Conservation (phyloP, 2,329 filamentous ascomycete genomes). For the Clonostachys sp. region DNA sequence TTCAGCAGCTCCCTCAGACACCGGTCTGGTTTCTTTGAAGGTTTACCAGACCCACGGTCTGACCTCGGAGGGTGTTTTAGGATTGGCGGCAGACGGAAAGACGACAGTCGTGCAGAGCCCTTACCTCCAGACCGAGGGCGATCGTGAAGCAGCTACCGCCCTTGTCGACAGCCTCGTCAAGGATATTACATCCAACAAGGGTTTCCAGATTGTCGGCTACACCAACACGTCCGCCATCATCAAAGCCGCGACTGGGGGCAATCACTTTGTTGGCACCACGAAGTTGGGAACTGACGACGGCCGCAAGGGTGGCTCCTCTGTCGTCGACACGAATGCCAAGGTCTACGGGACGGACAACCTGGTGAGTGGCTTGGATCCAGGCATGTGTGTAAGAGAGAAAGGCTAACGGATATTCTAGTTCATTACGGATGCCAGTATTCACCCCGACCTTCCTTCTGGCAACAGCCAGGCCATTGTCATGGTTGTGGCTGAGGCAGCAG, state of each 20-base stretch:
- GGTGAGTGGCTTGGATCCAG: too few species aligned
- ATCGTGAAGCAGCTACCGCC: conserved; percentile 15
- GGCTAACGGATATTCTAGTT: conserved; percentile 4
- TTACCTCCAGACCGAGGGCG: conserved; percentile 23
- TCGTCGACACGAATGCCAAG: conserved; percentile 20
- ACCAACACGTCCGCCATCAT: conserved; percentile 16
- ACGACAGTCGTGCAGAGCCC: conserved; percentile 34
- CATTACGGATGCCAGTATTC: conserved; percentile 20
- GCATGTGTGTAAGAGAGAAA: too few species aligned
- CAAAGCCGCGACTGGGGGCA: conserved; percentile 13
- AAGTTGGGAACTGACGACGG: conserved; percentile 23
- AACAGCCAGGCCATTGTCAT: conserved; percentile 16
- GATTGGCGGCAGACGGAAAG: conserved; percentile 28
- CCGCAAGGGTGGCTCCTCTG: conserved; percentile 7
- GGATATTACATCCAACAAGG: conserved; percentile 6
- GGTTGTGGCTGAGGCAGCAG: conserved; percentile 16
- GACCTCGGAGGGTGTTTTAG: conserved; percentile 37
- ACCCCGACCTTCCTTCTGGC: conserved; percentile 19
- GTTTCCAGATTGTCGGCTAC: too few species aligned
- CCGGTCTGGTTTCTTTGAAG: conserved; percentile 37
- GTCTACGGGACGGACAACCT: conserved; percentile 21
- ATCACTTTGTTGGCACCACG: conserved; percentile 21
- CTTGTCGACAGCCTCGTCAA: conserved; percentile 18
- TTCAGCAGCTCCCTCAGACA: conserved; percentile 34
- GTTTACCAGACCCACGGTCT: conserved; percentile 48